phyloP scores from a whole-genome alignment of 768 basidiomycete genomes.

The Fomitopsis serialis region DNA sequence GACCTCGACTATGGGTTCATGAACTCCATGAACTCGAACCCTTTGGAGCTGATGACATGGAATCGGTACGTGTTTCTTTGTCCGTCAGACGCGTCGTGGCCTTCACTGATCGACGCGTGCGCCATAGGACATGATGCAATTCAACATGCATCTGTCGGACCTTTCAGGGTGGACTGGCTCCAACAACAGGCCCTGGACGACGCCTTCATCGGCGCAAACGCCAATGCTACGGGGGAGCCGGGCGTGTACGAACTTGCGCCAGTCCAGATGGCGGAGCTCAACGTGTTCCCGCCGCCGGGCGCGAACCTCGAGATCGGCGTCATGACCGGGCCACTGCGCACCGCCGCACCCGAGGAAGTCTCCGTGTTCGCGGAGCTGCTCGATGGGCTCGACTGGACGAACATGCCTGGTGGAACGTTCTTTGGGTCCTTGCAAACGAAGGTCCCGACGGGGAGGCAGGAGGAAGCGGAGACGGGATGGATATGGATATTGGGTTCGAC shows the following conservation, averaged over 20 bases:
- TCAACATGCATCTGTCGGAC: not conserved
- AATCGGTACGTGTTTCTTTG: not conserved
- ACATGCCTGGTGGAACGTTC: not conserved
- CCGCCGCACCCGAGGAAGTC: not conserved
- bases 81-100: not conserved
- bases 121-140: not conserved
- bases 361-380: slow-evolving; percentile 1
- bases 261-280: not conserved
- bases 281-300: not conserved
- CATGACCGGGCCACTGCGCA: not conserved
- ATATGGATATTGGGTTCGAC: not conserved
- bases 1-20: not conserved
- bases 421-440: not conserved
- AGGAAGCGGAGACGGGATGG: not conserved
- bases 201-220: not conserved
- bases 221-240: not conserved
- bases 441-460: not conserved
- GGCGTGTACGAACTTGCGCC: not conserved
- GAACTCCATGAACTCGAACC: not conserved
- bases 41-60: not conserved
- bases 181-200: not conserved
- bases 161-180: not conserved
- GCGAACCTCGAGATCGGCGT: not conserved
- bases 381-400: not conserved
- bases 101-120: not conserved